phyloP scores from a whole-genome alignment of 768 basidiomycete genomes.

The Goffeauzyma gilvescens region DNA sequence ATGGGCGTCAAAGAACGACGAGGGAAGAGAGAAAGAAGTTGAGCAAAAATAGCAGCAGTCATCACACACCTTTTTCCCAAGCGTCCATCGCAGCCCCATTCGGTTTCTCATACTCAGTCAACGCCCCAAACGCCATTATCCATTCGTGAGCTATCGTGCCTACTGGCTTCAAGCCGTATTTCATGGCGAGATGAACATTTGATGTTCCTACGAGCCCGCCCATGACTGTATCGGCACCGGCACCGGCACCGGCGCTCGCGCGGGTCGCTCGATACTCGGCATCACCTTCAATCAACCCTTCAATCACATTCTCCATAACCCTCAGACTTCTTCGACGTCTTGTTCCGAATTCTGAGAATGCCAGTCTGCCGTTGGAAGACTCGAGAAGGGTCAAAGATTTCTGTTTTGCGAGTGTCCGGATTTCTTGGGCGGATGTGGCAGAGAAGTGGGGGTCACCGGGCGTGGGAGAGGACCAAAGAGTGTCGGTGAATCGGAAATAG shows the following conservation, averaged over 20 bases:
- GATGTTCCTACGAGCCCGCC: conserved; percentile 66
- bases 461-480: conserved; percentile 71
- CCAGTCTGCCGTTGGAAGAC: conserved; percentile 12
- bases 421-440: neutral
- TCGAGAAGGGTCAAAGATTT: conserved; percentile 46
- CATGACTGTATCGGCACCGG: neutral
- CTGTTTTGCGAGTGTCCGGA: too few species aligned
- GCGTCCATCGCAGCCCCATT: conserved; percentile 57
- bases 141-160: conserved; percentile 42
- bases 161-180: conserved; percentile 45
- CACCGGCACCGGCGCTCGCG: conserved; percentile 7
- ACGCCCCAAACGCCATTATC: conserved; percentile 47
- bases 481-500: conserved; percentile 56
- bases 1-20: too few species aligned
- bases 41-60: neutral
- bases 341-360: conserved; percentile 35
- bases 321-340: conserved; percentile 35
- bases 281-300: conserved; percentile 47
- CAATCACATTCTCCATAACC: conserved; percentile 59
- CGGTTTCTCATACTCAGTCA: conserved; percentile 60
- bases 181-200: conserved; percentile 76
- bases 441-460: neutral
- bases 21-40: neutral
- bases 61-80: conserved; percentile 55
- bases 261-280: conserved; percentile 32